Conservation (phyloP, 176 grass and related monocot species). For the Avena atlantica region DNA sequence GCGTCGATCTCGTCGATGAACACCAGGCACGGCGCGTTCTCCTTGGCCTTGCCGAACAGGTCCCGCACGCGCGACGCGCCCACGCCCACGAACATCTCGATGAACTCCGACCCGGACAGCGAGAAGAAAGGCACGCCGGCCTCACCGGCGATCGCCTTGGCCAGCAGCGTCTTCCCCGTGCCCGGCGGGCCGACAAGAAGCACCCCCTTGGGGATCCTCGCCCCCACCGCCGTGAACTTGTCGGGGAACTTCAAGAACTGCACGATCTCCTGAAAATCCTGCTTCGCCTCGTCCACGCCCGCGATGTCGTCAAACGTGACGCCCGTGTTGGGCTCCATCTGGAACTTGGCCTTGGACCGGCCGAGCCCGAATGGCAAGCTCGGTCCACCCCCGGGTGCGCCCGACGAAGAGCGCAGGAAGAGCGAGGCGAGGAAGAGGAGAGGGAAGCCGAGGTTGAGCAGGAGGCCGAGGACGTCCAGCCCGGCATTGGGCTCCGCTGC, state of each 20-base stretch:
- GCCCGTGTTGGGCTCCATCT: slow-evolving; percentile 90
- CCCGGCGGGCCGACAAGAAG: slow-evolving; percentile 67
- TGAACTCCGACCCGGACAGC: slow-evolving; percentile 83
- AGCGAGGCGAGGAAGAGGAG: slow-evolving; percentile 69
- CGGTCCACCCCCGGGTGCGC: slow-evolving; percentile 42
- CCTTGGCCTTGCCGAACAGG: slow-evolving; percentile 75
- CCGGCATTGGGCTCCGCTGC: slow-evolving; percentile 47
- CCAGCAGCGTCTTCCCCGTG: slow-evolving; percentile 82
- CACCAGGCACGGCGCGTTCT: slow-evolving; percentile 68
- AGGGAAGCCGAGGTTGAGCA: slow-evolving; percentile 60
- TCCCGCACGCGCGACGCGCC: slow-evolving; percentile 82
- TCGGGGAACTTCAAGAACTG: slow-evolving; percentile 68
- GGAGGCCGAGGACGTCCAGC: slow-evolving; percentile 57
- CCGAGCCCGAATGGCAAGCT: slow-evolving; percentile 73
- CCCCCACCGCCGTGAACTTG: slow-evolving; percentile 78
- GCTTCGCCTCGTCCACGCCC: slow-evolving; percentile 82
- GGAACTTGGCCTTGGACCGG: slow-evolving; percentile 79
- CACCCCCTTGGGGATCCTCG: slow-evolving; percentile 73
- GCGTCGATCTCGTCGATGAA: slow-evolving; percentile 91
- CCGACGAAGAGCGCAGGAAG: slow-evolving; percentile 32
- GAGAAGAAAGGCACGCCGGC: slow-evolving; percentile 91
- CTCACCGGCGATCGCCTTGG: slow-evolving; percentile 80
- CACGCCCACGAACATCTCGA: slow-evolving; percentile 86
- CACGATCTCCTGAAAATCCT: slow-evolving; percentile 92
- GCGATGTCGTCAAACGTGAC: slow-evolving; percentile 85